Percentiles rank a stretch among this genome's conserved stretches.
phyloP scores from a whole-genome alignment of 2,329 filamentous ascomycete species.

The Colletotrichum echinochloae region DNA sequence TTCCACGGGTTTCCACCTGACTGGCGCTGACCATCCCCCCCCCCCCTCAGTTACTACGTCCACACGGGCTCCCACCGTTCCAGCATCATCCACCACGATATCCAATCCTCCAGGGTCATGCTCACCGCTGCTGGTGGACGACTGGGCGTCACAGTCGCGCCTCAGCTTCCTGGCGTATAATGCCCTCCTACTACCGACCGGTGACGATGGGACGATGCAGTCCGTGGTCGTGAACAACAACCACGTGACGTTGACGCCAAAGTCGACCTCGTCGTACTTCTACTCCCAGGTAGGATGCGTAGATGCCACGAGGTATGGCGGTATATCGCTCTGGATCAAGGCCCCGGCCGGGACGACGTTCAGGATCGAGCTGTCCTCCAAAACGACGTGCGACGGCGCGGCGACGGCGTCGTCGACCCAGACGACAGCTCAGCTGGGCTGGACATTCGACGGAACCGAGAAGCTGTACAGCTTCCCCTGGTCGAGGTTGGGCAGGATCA shows the following conservation, averaged over 20 bases:
- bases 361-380: conserved; percentile 63
- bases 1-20: neutral
- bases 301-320: conserved; percentile 64
- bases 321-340: conserved; percentile 67
- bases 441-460: conserved; percentile 71
- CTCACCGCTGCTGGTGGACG: conserved; percentile 63
- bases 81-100: conserved; percentile 7
- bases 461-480: conserved; percentile 70
- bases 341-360: conserved; percentile 64
- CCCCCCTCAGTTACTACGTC: conserved; percentile 11
- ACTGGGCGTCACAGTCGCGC: conserved; percentile 72
- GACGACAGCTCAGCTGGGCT: conserved; percentile 64
- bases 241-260: conserved; percentile 65
- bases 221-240: conserved; percentile 65
- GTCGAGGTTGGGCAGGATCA: conserved; percentile 62
- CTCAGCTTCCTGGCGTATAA: conserved; percentile 72
- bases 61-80: conserved; percentile 13
- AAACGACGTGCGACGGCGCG: conserved; percentile 56
- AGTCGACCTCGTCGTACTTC: conserved; percentile 64
- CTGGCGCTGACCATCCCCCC: conserved; percentile 16
- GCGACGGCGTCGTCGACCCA: conserved; percentile 51
- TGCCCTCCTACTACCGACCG: conserved; percentile 65
- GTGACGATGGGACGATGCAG: conserved; percentile 68
- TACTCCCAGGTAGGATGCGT: conserved; percentile 68
- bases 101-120: conserved; percentile 47